phyloP scores from a whole-genome alignment of 2,329 filamentous ascomycete species.

The Claviceps pusilla region DNA sequence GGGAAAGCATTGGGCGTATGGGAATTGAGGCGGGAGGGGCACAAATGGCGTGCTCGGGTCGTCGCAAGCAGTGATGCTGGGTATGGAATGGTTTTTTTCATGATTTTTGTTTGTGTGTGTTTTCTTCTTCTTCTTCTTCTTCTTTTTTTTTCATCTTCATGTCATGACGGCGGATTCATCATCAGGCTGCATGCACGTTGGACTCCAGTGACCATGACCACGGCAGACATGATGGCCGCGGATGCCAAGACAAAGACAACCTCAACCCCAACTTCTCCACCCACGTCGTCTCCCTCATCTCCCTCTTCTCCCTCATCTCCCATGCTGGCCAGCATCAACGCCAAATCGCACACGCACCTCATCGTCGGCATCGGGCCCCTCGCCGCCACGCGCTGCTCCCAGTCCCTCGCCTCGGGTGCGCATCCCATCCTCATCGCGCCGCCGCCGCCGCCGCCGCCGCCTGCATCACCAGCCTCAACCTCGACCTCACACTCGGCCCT shows the following conservation, averaged over 20 bases:
- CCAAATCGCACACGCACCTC: conserved; percentile 59
- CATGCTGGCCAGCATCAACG: conserved; percentile 58
- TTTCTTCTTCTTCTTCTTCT: not conserved
- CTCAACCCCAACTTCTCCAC: conserved; percentile 16
- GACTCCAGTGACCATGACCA: too few species aligned
- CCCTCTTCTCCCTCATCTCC: not conserved
- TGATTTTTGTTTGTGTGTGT: not conserved
- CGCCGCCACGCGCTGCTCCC: conserved; percentile 67
- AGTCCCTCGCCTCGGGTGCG: conserved; percentile 71
- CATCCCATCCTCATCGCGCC: conserved; percentile 65
- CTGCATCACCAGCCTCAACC: conserved; percentile 24
- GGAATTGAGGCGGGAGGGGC: not conserved
- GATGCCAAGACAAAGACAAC: conserved; percentile 11
- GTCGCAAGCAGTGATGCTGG: too few species aligned
- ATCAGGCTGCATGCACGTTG: too few species aligned
- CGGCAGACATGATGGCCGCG: not conserved
- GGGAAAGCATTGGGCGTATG: not conserved
- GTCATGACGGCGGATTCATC: too few species aligned
- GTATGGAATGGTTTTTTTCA: not conserved
- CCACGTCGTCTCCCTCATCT: too few species aligned
- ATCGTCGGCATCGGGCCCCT: conserved; percentile 77
- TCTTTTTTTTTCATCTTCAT: not conserved
- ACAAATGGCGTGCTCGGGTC: not conserved
- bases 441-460: conserved; percentile 42
- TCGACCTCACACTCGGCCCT: conserved; percentile 41